Conservation (phyloP, 495 filamentous ascomycete species). For the Hypoxylon crocopeplum region DNA sequence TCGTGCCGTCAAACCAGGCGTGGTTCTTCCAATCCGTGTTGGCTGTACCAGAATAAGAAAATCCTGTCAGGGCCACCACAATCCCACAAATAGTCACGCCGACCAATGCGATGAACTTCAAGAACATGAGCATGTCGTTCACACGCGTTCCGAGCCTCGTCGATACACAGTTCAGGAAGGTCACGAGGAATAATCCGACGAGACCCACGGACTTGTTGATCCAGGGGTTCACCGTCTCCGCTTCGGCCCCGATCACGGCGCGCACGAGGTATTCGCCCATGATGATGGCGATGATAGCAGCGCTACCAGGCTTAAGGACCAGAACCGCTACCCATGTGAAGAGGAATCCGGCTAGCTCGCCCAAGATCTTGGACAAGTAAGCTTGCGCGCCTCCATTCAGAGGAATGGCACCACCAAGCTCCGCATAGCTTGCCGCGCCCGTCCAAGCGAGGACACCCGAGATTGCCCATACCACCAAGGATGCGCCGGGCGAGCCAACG, state of each 20-base stretch:
- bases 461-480: constrained; percentile 87
- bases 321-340: constrained; percentile 96
- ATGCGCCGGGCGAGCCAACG: constrained; percentile 89
- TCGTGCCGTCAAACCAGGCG: constrained; percentile 90
- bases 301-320: constrained; percentile 89
- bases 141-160: constrained; percentile 84
- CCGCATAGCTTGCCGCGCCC: constrained; percentile 93
- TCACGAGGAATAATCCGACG: constrained; percentile 75
- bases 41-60: constrained; percentile 74
- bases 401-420: constrained; percentile 94
- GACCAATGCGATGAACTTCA: constrained; percentile 91
- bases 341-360: constrained; percentile 87
- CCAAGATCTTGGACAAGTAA: constrained; percentile 95
- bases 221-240: constrained; percentile 78
- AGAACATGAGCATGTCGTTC: constrained; percentile 91
- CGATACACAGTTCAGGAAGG: constrained; percentile 85
- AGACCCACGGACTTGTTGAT: constrained; percentile 90
- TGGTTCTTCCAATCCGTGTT: constrained; percentile 86
- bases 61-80: constrained; percentile 86
- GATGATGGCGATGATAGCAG: constrained; percentile 95
- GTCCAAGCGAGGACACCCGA: constrained; percentile 95
- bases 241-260: constrained; percentile 81
- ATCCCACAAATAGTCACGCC: constrained; percentile 89
- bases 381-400: constrained; percentile 93
- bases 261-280: constrained; percentile 96